These are phyloP conservation scores for Solanum corneliomulleri DNA, from an alignment of 257 asterid species.

Conservation along the genomic window DNA sequence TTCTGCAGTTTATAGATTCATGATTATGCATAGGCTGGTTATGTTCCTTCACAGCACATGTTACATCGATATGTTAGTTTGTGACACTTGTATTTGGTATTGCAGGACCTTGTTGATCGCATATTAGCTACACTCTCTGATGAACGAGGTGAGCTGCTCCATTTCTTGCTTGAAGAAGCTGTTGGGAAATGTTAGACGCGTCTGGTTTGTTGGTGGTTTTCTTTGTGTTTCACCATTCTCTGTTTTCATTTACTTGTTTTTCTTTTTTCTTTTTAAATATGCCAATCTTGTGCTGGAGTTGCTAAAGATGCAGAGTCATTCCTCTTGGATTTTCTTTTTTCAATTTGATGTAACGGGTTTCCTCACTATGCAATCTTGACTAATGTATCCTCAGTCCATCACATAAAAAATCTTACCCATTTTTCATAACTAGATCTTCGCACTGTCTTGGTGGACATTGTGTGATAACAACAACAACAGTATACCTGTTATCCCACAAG, in stretches of 20 bases:
- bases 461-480: not conserved
- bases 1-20: not conserved
- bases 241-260: not conserved
- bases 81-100: not conserved
- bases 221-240: not conserved
- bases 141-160: constrained; percentile 51
- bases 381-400: not conserved
- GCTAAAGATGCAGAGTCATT: not conserved
- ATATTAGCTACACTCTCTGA: constrained; percentile 62
- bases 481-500: not conserved
- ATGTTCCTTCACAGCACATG: not conserved
- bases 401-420: not conserved
- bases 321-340: not conserved
- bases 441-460: not conserved
- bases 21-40: not conserved
- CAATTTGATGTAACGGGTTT: not conserved
- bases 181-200: not conserved
- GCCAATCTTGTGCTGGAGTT: not conserved
- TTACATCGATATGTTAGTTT: not conserved
- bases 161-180: not conserved
- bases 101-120: constrained; percentile 94
- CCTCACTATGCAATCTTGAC: not conserved
- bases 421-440: not conserved
- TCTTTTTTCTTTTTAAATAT: not conserved
- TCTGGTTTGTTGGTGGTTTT: not conserved